Percentiles rank a stretch among this genome's conserved stretches.
phyloP scores from a whole-genome alignment of 495 filamentous ascomycete genomes.

The Apodospora peruviana region DNA sequence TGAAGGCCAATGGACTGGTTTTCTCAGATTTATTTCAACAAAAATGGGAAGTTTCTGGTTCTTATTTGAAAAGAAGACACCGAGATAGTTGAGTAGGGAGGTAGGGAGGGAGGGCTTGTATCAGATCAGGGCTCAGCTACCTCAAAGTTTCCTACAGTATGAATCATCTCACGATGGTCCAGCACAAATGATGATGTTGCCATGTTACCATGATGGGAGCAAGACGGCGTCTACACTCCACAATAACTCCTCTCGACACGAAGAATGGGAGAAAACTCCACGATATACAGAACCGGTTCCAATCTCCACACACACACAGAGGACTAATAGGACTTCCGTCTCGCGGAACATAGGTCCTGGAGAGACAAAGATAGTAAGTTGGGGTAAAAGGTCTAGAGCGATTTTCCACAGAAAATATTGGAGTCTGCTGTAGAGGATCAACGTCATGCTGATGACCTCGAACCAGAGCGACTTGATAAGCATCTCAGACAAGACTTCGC shows the following conservation, averaged over 20 bases:
- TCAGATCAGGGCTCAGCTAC: too few species aligned
- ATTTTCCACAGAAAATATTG: too few species aligned
- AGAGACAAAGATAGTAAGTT: too few species aligned
- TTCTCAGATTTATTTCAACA: too few species aligned
- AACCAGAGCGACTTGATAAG: not conserved
- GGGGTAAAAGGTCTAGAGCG: too few species aligned
- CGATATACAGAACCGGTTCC: not conserved
- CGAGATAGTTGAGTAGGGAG: not conserved
- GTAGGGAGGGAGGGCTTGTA: not conserved
- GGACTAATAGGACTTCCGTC: too few species aligned
- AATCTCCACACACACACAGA: too few species aligned
- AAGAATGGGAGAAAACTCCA: not conserved
- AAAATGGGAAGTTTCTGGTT: not conserved
- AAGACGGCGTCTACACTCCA: not conserved
- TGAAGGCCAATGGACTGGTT: too few species aligned
- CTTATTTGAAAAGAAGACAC: not conserved
- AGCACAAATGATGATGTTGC: not conserved
- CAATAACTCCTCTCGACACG: not conserved
- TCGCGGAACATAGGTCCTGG: too few species aligned
- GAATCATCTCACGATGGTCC: too few species aligned
- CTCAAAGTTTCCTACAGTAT: too few species aligned
- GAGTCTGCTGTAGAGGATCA: not conserved
- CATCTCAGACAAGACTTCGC: not conserved
- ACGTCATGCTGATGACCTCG: not conserved
- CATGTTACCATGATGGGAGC: not conserved